These are phyloP conservation scores for Collybia nuda DNA, from an alignment of 768 basidiomycete genomes.

Conservation along the genomic window DNA sequence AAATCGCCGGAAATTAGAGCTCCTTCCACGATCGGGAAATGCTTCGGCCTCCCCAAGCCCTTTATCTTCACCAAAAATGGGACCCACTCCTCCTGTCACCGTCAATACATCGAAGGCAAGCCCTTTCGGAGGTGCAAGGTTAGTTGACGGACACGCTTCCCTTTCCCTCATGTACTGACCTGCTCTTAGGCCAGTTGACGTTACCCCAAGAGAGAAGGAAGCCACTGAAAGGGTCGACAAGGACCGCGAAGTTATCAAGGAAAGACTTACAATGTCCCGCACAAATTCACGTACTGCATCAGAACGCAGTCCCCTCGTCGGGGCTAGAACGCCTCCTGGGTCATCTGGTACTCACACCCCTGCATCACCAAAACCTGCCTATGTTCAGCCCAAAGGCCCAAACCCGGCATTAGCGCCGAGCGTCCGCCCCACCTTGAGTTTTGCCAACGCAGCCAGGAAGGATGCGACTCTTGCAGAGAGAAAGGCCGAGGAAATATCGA, in stretches of 20 bases:
- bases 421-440: constrained; percentile 76
- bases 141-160: constrained; percentile 16
- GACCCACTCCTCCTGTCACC: constrained; percentile 34
- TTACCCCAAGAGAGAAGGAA: constrained; percentile 71
- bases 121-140: constrained; percentile 91
- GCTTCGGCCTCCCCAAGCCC: constrained; percentile 72
- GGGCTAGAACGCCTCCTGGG: constrained; percentile 31
- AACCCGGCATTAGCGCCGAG: constrained; percentile 40
- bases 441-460: constrained; percentile 73
- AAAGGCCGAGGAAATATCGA: constrained; percentile 7
- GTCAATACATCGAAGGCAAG: constrained; percentile 46
- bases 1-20: constrained; percentile 77
- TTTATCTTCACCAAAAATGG: constrained; percentile 76
- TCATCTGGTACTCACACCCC: constrained; percentile 16
- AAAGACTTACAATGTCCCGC: constrained; percentile 52
- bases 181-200: constrained; percentile 77
- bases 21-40: constrained; percentile 75
- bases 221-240: constrained; percentile 70
- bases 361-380: constrained; percentile 24
- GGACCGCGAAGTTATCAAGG: constrained; percentile 58
- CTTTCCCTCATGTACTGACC: constrained; percentile 5
- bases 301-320: constrained; percentile 38
- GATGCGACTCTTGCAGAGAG: constrained; percentile 31
- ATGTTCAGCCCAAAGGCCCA: constrained; percentile 24
- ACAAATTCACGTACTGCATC: constrained; percentile 49